Evolutionary conservation across 1,284 basidiomycete species (phyloP).

Genomic region (Moesziomyces antarcticus): DNA sequence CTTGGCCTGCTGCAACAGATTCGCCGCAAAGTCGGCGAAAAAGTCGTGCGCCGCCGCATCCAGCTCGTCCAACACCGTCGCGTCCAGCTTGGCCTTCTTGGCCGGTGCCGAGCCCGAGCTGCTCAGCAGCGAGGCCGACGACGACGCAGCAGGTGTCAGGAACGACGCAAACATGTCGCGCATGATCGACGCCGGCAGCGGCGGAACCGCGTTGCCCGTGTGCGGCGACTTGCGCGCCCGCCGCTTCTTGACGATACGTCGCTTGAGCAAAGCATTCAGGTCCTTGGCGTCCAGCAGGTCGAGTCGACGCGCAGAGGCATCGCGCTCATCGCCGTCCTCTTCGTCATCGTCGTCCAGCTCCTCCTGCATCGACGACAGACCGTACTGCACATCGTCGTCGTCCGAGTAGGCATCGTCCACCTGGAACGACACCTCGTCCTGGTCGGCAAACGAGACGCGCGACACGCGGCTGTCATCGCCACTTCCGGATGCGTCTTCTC

Average conservation of each 20-base stretch:
- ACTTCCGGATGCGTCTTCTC: constrained; percentile 4
- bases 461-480: constrained; percentile 28
- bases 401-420: constrained; percentile 36
- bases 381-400: constrained; percentile 30
- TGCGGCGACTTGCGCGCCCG: constrained; percentile 32
- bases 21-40: constrained; percentile 31
- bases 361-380: constrained; percentile 14
- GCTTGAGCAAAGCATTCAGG: constrained; percentile 43
- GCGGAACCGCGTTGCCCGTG: constrained; percentile 27
- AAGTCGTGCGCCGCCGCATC: constrained; percentile 38
- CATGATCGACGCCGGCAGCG: constrained; percentile 36
- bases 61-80: constrained; percentile 35
- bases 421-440: constrained; percentile 33
- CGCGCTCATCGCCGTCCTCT: constrained; percentile 17
- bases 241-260: constrained; percentile 45
- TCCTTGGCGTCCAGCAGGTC: constrained; percentile 42
- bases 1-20: constrained; percentile 23
- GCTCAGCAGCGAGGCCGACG: constrained; percentile 10
- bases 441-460: constrained; percentile 24
- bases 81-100: constrained; percentile 33
- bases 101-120: neutral
- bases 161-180: constrained; percentile 43
- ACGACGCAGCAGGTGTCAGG: constrained; percentile 17
- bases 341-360: constrained; percentile 27
- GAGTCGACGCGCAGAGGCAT: constrained; percentile 10